Conservation (phyloP, 306 rosid species). For the Quercus ilex region DNA sequence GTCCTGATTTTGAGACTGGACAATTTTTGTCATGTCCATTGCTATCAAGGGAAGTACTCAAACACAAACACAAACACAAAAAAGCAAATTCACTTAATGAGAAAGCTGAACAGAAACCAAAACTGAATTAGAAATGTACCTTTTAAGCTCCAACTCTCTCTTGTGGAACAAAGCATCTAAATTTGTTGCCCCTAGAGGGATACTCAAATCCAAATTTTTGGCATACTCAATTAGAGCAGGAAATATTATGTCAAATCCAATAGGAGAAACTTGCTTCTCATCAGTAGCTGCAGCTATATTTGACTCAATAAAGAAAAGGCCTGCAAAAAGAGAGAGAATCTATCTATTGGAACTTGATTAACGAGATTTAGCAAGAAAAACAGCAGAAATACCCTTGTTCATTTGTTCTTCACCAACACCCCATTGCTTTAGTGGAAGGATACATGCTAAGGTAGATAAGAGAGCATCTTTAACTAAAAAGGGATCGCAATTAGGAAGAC, state of each 20-base stretch:
- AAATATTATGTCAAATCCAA: constrained; percentile 73
- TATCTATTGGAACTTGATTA: constrained; percentile 2
- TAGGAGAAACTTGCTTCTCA: constrained; percentile 57
- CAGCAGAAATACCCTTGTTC: constrained; percentile 44
- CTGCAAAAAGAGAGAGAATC: constrained; percentile 36
- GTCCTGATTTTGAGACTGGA: not conserved
- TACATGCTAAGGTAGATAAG: constrained; percentile 67
- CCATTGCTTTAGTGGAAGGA: constrained; percentile 78
- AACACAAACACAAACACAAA: not conserved
- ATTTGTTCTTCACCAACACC: constrained; percentile 62
- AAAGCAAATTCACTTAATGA: not conserved
- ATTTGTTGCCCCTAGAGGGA: constrained; percentile 39
- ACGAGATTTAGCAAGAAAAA: not conserved
- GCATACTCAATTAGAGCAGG: constrained; percentile 63
- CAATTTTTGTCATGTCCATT: not conserved
- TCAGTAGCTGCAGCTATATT: constrained; percentile 60
- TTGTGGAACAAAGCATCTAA: constrained; percentile 46
- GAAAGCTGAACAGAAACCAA: not conserved
- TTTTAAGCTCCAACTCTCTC: constrained; percentile 56
- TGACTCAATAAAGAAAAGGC: constrained; percentile 63
- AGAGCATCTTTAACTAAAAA: constrained; percentile 64
- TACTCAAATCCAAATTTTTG: constrained; percentile 44
- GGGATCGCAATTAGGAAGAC: constrained; percentile 42
- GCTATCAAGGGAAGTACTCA: not conserved
- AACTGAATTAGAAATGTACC: constrained; percentile 27